A percentile compares a stretch with the other conserved stretches of the same genome.
Conservation (phyloP, 2,329 filamentous ascomycete species). For the Clathrospora elynae region DNA sequence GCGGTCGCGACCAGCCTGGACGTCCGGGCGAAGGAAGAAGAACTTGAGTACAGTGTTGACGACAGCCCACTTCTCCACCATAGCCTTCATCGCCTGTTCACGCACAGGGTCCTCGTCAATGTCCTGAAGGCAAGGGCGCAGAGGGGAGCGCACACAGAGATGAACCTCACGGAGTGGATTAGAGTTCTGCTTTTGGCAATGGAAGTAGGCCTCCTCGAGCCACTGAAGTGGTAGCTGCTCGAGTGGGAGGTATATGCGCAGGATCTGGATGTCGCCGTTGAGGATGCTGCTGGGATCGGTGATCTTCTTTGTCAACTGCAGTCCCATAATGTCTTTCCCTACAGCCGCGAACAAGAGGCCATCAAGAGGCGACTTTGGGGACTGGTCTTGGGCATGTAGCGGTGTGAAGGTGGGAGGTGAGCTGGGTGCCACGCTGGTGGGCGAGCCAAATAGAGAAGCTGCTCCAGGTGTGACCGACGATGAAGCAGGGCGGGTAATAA, state of each 20-base stretch:
- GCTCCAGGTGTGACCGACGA: no score
- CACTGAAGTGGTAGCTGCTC: not conserved
- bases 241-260: constrained; percentile 5
- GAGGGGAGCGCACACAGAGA: constrained; percentile 8
- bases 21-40: constrained; percentile 4
- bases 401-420: no score
- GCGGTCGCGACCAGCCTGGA: not conserved
- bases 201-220: not conserved
- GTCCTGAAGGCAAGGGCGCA: constrained; percentile 8
- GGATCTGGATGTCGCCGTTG: not conserved
- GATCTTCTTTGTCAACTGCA: not conserved
- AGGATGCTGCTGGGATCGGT: not conserved
- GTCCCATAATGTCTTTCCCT: not conserved
- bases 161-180: constrained; percentile 1
- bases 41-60: constrained; percentile 7
- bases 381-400: not conserved
- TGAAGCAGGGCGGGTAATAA: no score
- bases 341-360: not conserved
- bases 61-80: not conserved
- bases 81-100: not conserved
- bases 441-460: no score
- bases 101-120: constrained; percentile 1
- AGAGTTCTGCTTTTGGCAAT: not conserved
- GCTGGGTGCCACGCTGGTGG: no score
- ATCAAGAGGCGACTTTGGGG: not conserved